A percentile compares a stretch with the other conserved stretches of the same genome.
Evolutionary conservation across 441 rosid species (phyloP).

Genomic region (Corymbia calophylla): DNA sequence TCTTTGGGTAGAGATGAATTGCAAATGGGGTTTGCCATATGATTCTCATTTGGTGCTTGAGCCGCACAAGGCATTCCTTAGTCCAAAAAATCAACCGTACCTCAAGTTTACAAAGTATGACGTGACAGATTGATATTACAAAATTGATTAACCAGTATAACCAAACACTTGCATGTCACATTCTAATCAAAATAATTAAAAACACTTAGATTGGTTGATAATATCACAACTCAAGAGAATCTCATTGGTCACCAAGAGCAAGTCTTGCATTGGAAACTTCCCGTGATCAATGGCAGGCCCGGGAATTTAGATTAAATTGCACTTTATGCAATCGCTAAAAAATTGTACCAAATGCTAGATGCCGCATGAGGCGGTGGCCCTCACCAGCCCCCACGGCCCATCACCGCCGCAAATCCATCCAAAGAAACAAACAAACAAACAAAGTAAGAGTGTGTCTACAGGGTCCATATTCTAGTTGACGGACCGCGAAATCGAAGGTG

Average conservation of each 20-base stretch:
- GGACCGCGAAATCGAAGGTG: background rate
- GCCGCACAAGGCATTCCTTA: no score
- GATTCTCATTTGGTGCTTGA: background rate
- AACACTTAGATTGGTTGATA: rapidly evolving
- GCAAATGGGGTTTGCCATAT: no score
- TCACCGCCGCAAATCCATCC: background rate
- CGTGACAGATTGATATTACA: rapidly evolving
- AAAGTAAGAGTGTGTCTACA: background rate
- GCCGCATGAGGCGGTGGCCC: no score
- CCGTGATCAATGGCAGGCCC: background rate
- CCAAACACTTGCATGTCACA: background rate
- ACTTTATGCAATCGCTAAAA: background rate
- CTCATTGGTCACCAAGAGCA: background rate
- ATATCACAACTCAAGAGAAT: background rate
- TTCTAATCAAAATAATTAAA: background rate
- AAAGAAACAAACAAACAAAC: no score
- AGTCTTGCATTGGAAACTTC: background rate
- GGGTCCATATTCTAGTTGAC: background rate
- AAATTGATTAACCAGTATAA: rapidly evolving
- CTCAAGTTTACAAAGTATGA: background rate
- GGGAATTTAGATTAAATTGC: background rate
- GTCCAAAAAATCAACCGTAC: no score
- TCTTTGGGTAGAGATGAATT: background rate
- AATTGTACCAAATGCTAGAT: background rate
- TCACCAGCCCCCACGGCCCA: background rate